Conservation (phyloP, 2,329 filamentous ascomycete species). For the Venturia carpophila region DNA sequence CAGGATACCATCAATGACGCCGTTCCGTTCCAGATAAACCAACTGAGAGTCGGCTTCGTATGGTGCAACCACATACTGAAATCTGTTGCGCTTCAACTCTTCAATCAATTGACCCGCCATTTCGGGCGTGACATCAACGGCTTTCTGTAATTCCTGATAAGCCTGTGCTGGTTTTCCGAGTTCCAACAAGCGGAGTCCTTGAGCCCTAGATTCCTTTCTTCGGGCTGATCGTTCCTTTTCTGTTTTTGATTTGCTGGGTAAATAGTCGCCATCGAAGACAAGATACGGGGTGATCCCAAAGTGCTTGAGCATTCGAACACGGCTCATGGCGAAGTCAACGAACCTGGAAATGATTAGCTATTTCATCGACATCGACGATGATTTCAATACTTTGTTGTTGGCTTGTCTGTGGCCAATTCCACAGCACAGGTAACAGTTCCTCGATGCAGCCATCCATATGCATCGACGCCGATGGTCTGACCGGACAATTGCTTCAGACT, state of each 20-base stretch:
- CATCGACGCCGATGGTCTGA: constrained; percentile 88
- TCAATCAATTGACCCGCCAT: constrained; percentile 93
- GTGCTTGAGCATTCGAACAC: constrained; percentile 87
- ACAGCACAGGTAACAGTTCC: constrained; percentile 84
- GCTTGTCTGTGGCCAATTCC: constrained; percentile 80
- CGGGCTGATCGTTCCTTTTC: constrained; percentile 69
- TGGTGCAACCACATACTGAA: constrained; percentile 87
- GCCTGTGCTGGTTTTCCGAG: constrained; percentile 76
- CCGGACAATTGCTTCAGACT: constrained; percentile 81
- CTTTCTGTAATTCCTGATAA: constrained; percentile 82
- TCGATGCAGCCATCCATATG: constrained; percentile 96
- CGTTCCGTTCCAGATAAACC: constrained; percentile 82
- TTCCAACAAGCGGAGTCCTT: constrained; percentile 70
- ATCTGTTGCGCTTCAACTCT: constrained; percentile 69
- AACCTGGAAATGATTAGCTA: constrained; percentile 48
- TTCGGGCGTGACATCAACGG: constrained; percentile 88
- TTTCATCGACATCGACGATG: constrained; percentile 22
- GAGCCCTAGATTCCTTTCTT: constrained; percentile 66
- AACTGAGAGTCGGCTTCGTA: constrained; percentile 98
- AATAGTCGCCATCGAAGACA: constrained; percentile 90
- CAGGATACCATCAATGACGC: constrained; percentile 76
- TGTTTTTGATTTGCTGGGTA: constrained; percentile 87
- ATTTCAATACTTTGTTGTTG: constrained; percentile 64
- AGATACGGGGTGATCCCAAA: constrained; percentile 92
- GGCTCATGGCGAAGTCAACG: constrained; percentile 81